Conservation (phyloP, 1,139 yeast genomes). For the Saccharomyces hybrid region DNA sequence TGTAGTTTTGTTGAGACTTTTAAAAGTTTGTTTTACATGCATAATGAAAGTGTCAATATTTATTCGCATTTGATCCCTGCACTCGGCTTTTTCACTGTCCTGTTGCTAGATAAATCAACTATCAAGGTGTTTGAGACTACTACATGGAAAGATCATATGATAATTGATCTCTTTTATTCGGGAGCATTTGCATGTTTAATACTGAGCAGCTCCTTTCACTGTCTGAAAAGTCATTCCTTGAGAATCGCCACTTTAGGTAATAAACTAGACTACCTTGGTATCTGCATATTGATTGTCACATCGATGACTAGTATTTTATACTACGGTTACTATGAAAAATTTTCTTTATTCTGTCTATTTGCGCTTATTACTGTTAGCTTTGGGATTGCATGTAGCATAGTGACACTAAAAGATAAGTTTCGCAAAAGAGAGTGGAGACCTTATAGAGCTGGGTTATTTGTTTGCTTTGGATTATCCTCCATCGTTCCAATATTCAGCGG, state of each 20-base stretch:
- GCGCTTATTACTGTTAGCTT: slow-evolving; percentile 44
- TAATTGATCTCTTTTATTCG: slow-evolving; percentile 39
- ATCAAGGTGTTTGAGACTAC: slow-evolving; percentile 42
- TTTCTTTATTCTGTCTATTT: slow-evolving; percentile 38
- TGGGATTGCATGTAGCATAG: slow-evolving; percentile 55
- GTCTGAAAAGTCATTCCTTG: slow-evolving; percentile 67
- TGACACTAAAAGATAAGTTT: slow-evolving; percentile 61
- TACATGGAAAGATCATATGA: slow-evolving; percentile 37
- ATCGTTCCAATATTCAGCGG: slow-evolving; percentile 61
- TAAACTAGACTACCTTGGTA: slow-evolving; percentile 81
- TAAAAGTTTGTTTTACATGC: slow-evolving; percentile 56
- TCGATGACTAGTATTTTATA: slow-evolving; percentile 66
- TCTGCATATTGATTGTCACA: slow-evolving; percentile 64
- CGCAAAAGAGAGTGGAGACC: slow-evolving; percentile 67
- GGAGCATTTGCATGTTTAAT: slow-evolving; percentile 58
- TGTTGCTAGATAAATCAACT: slow-evolving; percentile 25
- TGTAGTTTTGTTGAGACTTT: slow-evolving; percentile 45
- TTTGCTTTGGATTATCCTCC: slow-evolving; percentile 75
- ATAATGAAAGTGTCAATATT: slow-evolving; percentile 79
- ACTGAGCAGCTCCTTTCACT: slow-evolving; percentile 71
- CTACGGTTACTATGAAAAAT: slow-evolving; percentile 56
- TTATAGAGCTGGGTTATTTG: slow-evolving; percentile 69
- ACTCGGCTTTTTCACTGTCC: slow-evolving; percentile 31
- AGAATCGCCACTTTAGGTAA: slow-evolving; percentile 59
- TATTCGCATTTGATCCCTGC: slow-evolving; percentile 77